phyloP scores from a whole-genome alignment of 1,284 basidiomycete genomes.

The Lentinus polychrous region DNA sequence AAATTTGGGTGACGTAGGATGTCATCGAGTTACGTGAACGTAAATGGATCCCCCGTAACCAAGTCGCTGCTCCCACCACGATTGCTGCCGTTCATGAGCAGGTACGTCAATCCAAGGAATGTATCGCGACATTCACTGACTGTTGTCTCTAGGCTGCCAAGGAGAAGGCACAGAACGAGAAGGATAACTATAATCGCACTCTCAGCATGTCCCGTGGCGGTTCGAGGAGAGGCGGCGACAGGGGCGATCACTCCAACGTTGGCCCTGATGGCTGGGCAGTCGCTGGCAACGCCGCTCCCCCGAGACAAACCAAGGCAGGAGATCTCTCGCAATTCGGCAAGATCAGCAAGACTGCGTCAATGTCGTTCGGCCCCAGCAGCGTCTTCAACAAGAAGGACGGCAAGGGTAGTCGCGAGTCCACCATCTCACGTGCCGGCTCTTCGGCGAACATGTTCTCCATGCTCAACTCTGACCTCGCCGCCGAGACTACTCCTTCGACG shows the following conservation, averaged over 20 bases:
- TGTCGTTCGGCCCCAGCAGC: constrained; percentile 74
- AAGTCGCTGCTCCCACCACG: constrained; percentile 77
- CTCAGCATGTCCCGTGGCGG: constrained; percentile 69
- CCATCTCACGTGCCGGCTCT: constrained; percentile 73
- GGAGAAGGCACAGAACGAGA: constrained; percentile 64
- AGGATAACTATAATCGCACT: constrained; percentile 46
- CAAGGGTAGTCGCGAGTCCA: constrained; percentile 53
- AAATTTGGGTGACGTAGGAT: constrained; percentile 18
- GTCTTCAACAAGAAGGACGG: constrained; percentile 58
- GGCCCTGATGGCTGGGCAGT: constrained; percentile 86
- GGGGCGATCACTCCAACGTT: constrained; percentile 45
- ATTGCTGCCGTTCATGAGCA: constrained; percentile 87
- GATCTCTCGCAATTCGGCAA: constrained; percentile 87
- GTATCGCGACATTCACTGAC: no score
- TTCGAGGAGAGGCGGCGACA: constrained; percentile 82
- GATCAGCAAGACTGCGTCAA: constrained; percentile 58
- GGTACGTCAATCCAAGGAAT: constrained; percentile 52
- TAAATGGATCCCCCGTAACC: constrained; percentile 75
- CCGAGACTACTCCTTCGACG: constrained; percentile 39
- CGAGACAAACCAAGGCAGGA: constrained; percentile 72
- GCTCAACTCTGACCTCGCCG: constrained; percentile 48
- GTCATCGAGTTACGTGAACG: constrained; percentile 83
- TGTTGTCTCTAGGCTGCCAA: constrained; percentile 62
- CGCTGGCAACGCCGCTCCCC: constrained; percentile 52
- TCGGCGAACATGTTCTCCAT: constrained; percentile 82